These are phyloP conservation scores for Monosporascus sp. DNA, from an alignment of 2,329 filamentous ascomycete species.

Conservation along the genomic window DNA sequence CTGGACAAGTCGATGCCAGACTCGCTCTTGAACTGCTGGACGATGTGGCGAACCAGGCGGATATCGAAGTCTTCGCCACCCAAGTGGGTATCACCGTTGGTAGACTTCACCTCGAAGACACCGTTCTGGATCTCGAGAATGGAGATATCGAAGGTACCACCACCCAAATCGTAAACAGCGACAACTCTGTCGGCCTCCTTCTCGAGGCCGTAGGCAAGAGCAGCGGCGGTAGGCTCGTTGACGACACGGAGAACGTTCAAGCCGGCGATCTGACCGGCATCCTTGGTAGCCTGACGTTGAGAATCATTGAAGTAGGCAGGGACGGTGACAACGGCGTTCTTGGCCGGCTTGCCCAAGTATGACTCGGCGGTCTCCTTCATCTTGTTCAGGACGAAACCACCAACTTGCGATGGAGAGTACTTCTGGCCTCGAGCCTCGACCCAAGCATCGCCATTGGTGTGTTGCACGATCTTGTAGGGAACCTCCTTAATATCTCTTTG, in stretches of 20 bases:
- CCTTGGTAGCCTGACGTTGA: slow-evolving; percentile 96
- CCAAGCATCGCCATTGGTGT: slow-evolving; percentile 95
- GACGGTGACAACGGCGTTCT: slow-evolving; percentile 96
- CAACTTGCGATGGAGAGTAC: slow-evolving; percentile 97
- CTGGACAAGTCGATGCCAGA: slow-evolving; percentile 81
- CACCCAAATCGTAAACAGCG: slow-evolving; percentile 95
- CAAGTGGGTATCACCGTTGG: slow-evolving; percentile 96
- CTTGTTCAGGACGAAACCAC: slow-evolving; percentile 93
- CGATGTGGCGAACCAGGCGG: slow-evolving; percentile 84
- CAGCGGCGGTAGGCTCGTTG: slow-evolving; percentile 95
- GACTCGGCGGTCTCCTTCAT: slow-evolving; percentile 99
- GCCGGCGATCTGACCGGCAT: slow-evolving; percentile 92
- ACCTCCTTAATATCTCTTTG: slow-evolving; percentile 97
- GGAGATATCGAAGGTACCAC: slow-evolving; percentile 99
- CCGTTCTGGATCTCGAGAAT: slow-evolving; percentile 96
- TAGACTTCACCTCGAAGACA: slow-evolving; percentile 98
- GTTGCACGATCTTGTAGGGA: slow-evolving; percentile 97
- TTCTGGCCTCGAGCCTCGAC: slow-evolving; percentile 88
- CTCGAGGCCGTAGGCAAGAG: slow-evolving; percentile 91
- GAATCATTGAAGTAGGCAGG: slow-evolving; percentile 99
- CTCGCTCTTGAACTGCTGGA: slow-evolving; percentile 95
- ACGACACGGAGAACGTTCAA: slow-evolving; percentile 96
- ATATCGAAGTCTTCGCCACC: slow-evolving; percentile 99
- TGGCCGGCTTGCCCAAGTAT: slow-evolving; percentile 82
- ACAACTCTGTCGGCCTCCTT: slow-evolving; percentile 87